A percentile compares a stretch with the other conserved stretches of the same genome.
Evolutionary conservation across 148 eudicot species (phyloP).

Genomic region (Vaccinium darrowii): DNA sequence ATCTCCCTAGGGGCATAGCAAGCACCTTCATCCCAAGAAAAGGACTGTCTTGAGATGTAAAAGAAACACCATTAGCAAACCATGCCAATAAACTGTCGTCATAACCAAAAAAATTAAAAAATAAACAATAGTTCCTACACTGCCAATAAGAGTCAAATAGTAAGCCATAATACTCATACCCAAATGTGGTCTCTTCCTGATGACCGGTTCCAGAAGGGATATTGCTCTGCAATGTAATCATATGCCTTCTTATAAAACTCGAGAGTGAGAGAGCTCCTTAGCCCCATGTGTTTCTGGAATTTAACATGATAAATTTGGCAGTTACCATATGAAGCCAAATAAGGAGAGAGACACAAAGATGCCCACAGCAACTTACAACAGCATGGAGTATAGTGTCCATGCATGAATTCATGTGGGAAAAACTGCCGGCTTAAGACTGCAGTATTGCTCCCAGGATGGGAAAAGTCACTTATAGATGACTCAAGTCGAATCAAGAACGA

Average conservation of each 20-base stretch:
- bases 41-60: slow-evolving; percentile 65
- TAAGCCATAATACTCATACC: slow-evolving; percentile 54
- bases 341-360: not conserved
- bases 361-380: not conserved
- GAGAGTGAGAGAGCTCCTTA: slow-evolving; percentile 82
- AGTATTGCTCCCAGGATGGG: not conserved
- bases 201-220: slow-evolving; percentile 87
- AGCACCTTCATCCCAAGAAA: slow-evolving; percentile 99
- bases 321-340: not conserved
- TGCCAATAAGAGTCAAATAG: not conserved
- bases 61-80: slow-evolving; percentile 23
- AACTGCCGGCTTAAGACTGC: not conserved
- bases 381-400: not conserved
- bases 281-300: slow-evolving; percentile 58
- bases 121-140: not conserved
- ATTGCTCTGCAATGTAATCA: slow-evolving; percentile 65
- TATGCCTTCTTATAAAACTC: slow-evolving; percentile 79
- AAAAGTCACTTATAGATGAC: not conserved
- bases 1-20: slow-evolving; percentile 99
- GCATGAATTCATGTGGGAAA: not conserved
- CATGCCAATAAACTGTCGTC: not conserved
- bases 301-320: slow-evolving; percentile 2
- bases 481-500: not conserved
- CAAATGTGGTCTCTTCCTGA: slow-evolving; percentile 89
- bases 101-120: not conserved